Percentiles rank a stretch among this genome's conserved stretches.
phyloP scores from a whole-genome alignment of 1,284 basidiomycete species.

The Microbotryomycetes sp. region DNA sequence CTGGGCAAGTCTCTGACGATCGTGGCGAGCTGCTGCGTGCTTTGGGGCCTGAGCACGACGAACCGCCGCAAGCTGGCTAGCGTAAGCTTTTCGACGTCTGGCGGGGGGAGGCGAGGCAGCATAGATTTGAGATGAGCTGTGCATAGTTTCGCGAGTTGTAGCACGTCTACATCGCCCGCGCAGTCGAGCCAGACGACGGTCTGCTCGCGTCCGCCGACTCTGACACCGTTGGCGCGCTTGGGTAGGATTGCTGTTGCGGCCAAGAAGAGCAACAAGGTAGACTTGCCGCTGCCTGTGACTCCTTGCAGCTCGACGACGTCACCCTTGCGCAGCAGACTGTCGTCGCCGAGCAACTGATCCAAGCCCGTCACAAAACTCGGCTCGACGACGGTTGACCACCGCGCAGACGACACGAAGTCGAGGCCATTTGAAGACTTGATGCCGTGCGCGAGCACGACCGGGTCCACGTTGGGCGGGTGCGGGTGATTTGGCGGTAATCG shows the following conservation, averaged over 20 bases:
- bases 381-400: slow-evolving; percentile 10
- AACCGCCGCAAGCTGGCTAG: slow-evolving; percentile 49
- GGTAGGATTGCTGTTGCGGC: slow-evolving; percentile 58
- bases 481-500: background rate
- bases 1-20: slow-evolving; percentile 55
- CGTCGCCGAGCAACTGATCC: slow-evolving; percentile 14
- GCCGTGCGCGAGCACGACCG: background rate
- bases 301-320: slow-evolving; percentile 69
- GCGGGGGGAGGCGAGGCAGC: slow-evolving; percentile 6
- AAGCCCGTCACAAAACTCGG: slow-evolving; percentile 21
- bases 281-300: slow-evolving; percentile 62
- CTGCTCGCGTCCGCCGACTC: slow-evolving; percentile 54
- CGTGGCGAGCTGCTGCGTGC: slow-evolving; percentile 58
- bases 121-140: slow-evolving; percentile 39
- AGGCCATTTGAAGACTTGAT: background rate
- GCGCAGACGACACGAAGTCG: slow-evolving; percentile 17
- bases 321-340: slow-evolving; percentile 44
- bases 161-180: slow-evolving; percentile 52
- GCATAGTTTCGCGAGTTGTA: slow-evolving; percentile 52
- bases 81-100: slow-evolving; percentile 14
- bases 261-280: slow-evolving; percentile 59
- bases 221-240: slow-evolving; percentile 26
- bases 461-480: background rate
- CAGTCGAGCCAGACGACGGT: slow-evolving; percentile 60
- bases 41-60: slow-evolving; percentile 59